phyloP scores from a whole-genome alignment of 2,329 filamentous ascomycete genomes.

The Erysiphe pulchra region DNA sequence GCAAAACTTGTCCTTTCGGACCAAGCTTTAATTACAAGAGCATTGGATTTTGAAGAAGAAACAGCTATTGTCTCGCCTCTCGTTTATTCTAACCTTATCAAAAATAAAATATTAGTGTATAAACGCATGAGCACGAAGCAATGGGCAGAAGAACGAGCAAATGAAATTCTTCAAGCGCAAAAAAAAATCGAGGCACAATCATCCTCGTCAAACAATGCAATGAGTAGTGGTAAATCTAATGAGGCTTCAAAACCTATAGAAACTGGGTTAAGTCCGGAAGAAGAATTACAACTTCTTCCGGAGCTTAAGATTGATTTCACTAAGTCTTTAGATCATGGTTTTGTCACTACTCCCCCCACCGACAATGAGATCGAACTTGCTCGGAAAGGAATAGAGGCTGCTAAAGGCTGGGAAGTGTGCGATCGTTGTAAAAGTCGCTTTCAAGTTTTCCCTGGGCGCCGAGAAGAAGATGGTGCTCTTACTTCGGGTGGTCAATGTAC shows the following conservation, averaged over 20 bases:
- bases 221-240: conserved; percentile 10
- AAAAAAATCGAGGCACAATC: conserved; percentile 4
- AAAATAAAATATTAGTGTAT: conserved; percentile 50
- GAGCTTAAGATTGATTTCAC: conserved; percentile 37
- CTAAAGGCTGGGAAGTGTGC: conserved; percentile 63
- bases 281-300: conserved; percentile 42
- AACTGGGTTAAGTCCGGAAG: conserved; percentile 38
- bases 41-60: conserved; percentile 56
- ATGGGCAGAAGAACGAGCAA: conserved; percentile 39
- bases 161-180: conserved; percentile 18
- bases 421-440: conserved; percentile 72
- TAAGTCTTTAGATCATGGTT: conserved; percentile 42
- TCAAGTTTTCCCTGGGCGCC: conserved; percentile 70
- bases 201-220: background rate
- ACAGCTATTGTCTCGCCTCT: conserved; percentile 34
- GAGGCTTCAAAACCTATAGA: conserved; percentile 26
- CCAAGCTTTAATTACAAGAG: conserved; percentile 40
- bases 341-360: conserved; percentile 43
- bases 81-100: conserved; percentile 67
- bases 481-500: conserved; percentile 53
- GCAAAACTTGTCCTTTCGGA: conserved; percentile 30
- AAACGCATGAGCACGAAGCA: conserved; percentile 47
- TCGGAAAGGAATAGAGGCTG: conserved; percentile 33
- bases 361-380: conserved; percentile 40
- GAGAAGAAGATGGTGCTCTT: conserved; percentile 49